Percentiles rank a stretch among this genome's conserved stretches.
Conservation (phyloP, 108 stramenopile genomes). For the Fragilaria crotonensis region DNA sequence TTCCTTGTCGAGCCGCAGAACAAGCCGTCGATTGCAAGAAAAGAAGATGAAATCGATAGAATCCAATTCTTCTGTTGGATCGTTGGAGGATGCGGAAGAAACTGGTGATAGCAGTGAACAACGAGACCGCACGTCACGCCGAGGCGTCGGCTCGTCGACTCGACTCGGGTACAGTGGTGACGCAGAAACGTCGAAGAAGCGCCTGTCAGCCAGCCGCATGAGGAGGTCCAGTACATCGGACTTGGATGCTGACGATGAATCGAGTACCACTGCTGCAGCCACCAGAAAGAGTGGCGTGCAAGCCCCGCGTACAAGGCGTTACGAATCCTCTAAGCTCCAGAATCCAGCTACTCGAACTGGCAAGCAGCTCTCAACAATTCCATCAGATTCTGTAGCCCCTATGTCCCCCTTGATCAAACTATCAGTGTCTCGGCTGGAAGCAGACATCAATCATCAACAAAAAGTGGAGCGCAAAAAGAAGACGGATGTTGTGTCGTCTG, state of each 20-base stretch:
- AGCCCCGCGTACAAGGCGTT: neutral
- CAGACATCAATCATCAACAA: conserved; percentile 5
- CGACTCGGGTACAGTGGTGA: neutral
- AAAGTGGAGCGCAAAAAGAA: neutral
- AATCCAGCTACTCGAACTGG: conserved; percentile 38
- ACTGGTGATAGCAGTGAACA: neutral
- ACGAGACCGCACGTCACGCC: neutral
- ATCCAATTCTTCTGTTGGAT: neutral
- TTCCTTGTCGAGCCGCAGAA: conserved; percentile 3
- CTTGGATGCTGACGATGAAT: conserved; percentile 1
- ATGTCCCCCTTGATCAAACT: conserved; percentile 43
- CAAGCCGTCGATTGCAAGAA: neutral
- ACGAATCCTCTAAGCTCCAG: conserved; percentile 18
- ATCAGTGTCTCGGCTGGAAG: conserved; percentile 20
- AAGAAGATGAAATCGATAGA: neutral
- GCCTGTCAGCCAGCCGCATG: neutral
- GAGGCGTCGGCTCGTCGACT: neutral
- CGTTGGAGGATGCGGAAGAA: neutral
- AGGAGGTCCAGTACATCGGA: neutral
- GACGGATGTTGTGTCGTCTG: neutral
- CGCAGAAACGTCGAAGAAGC: neutral
- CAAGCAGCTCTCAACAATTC: conserved; percentile 56
- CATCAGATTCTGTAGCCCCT: conserved; percentile 38
- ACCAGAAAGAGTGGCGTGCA: conserved; percentile 6
- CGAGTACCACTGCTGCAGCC: conserved; percentile 13